Base-by-base conservation (phyloP, 2,329 filamentous ascomycete genomes). In the Epichloe scottii region DNA sequence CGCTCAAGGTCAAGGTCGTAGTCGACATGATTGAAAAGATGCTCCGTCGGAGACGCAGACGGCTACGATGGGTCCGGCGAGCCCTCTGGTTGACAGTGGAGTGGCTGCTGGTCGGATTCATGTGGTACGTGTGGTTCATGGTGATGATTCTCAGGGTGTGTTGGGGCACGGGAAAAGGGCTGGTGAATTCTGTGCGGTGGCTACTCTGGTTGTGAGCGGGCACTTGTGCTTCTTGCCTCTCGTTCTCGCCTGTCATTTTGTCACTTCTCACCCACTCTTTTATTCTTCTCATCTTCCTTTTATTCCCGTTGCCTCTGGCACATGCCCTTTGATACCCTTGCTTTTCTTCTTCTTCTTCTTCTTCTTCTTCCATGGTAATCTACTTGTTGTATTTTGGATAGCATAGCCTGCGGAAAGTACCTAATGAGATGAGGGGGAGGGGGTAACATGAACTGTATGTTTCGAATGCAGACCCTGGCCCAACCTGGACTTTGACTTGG, bases 81-180 rank as follows among this genome's bases (percentile, higher is more conserved):
- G 80, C 82, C 0, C 84, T 88, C 14, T 97, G 89, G 78, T 81
- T 89, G 50, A 68, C 84, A 19, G 79, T 96, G 15, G 91, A 97
- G 71, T 96, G 89, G 89, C 71, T 81, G 47, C 76, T 97, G 17
- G 81, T 97, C 39, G 87, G 86, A 4, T 79, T 94, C 58, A 88
- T 97, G 82, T 96, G 93, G 89, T 89, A 85, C 67, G 83, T 94
- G 15, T 97, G 91, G 89, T 80, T 94, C 53, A 73, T 95, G 35
- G 90, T 96, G 23, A 86, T 89, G 64, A 73, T 91, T 23, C 72
- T 85, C 48, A 79, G 87, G 53, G 66, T 87, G 14, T 68, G 86
- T 37, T 71, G 82, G 53, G 81, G 82, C 11, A 58, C 85, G 1
- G 76, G 84, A 43, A 77, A 77, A 44, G 82, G 81, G 2, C 61